phyloP scores from a whole-genome alignment of 2,329 filamentous ascomycete species.

The Aspergillus calidoustus region DNA sequence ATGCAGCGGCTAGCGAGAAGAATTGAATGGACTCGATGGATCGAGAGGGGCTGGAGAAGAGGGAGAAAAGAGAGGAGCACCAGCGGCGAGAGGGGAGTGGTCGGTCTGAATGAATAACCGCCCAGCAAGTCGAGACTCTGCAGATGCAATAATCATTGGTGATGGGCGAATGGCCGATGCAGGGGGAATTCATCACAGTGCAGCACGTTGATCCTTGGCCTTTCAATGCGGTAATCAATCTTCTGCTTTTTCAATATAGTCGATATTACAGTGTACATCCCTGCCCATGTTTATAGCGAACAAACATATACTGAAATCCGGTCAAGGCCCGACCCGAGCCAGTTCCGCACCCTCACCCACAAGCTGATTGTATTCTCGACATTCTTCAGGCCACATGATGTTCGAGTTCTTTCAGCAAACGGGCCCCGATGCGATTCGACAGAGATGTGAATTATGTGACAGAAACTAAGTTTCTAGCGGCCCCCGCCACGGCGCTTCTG shows the following conservation, averaged over 20 bases:
- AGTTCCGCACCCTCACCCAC: background rate
- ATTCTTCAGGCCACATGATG: background rate
- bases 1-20: slow-evolving; percentile 25
- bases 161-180: slow-evolving; percentile 22
- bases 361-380: slow-evolving; percentile 7
- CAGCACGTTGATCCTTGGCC: slow-evolving; percentile 15
- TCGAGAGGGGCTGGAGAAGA: background rate
- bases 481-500: slow-evolving; percentile 27
- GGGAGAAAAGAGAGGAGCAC: background rate
- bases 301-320: background rate
- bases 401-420: background rate
- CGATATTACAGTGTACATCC: background rate
- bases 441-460: slow-evolving; percentile 7
- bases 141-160: slow-evolving; percentile 13
- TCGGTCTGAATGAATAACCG: slow-evolving; percentile 8
- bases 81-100: background rate
- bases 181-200: slow-evolving; percentile 28
- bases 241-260: background rate
- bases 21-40: slow-evolving; percentile 3
- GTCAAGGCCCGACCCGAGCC: slow-evolving; percentile 15
- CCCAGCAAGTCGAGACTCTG: slow-evolving; percentile 8
- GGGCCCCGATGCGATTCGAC: slow-evolving; percentile 1
- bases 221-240: background rate
- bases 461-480: slow-evolving; percentile 16
- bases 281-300: background rate